Percentiles rank a stretch among this genome's conserved stretches.
Evolutionary conservation across 1,284 basidiomycete species (phyloP).

Genomic region (Grifola frondosa): DNA sequence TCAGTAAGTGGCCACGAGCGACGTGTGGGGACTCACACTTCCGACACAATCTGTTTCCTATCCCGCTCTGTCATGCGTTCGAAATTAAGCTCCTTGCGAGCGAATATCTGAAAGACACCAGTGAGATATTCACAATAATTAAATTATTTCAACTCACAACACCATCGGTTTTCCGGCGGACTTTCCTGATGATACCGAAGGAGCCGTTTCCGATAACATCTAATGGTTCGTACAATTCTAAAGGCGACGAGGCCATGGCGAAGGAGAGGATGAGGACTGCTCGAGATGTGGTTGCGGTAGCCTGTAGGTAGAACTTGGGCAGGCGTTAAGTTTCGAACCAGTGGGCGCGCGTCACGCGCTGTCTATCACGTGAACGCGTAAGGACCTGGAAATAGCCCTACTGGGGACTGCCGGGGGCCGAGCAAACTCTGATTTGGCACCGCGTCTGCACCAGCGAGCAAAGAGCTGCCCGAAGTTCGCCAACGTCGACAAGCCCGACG

Average conservation of each 20-base stretch:
- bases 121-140: slow-evolving; percentile 1
- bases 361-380: slow-evolving; percentile 6
- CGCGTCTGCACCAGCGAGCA: too few relatives aligned
- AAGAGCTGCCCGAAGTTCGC: slow-evolving; percentile 32
- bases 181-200: slow-evolving; percentile 95
- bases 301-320: background rate
- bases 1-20: slow-evolving; percentile 6
- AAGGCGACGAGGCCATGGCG: slow-evolving; percentile 42
- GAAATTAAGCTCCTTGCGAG: slow-evolving; percentile 94
- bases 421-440: too few relatives aligned
- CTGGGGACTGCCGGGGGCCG: too few relatives aligned
- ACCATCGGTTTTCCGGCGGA: slow-evolving; percentile 83
- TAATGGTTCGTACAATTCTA: slow-evolving; percentile 82
- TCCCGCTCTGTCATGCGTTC: slow-evolving; percentile 92
- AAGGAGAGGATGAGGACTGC: background rate
- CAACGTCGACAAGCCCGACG: slow-evolving; percentile 35
- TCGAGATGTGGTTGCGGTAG: background rate
- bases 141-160: slow-evolving; percentile 51
- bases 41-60: slow-evolving; percentile 93
- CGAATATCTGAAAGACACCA: slow-evolving; percentile 62
- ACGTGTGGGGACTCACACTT: slow-evolving; percentile 71
- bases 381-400: too few relatives aligned
- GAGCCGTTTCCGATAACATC: slow-evolving; percentile 96
- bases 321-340: slow-evolving; percentile 5
- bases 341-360: slow-evolving; percentile 5